Evolutionary conservation across 73 alveolate genomes (phyloP).

Genomic region (Stentor coeruleus): DNA sequence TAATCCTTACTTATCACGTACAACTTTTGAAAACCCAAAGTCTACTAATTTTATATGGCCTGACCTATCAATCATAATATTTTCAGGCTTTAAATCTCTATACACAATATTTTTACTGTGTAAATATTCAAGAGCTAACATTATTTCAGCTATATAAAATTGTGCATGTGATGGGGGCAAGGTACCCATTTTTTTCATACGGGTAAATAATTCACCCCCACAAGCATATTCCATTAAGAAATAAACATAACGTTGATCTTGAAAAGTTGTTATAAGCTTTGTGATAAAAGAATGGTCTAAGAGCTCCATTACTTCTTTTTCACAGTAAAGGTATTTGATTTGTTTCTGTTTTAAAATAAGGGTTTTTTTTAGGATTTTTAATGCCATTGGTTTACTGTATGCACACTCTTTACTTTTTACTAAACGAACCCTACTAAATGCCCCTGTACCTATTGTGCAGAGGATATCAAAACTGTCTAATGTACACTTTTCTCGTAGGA

Average conservation of each 20-base stretch:
- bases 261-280: slow-evolving; percentile 45
- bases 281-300: slow-evolving; percentile 50
- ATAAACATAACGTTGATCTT: slow-evolving; percentile 49
- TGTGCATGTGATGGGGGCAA: slow-evolving; percentile 52
- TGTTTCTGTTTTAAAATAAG: slow-evolving; percentile 87
- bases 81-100: slow-evolving; percentile 88
- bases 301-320: slow-evolving; percentile 36
- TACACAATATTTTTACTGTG: slow-evolving; percentile 59
- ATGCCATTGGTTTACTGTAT: slow-evolving; percentile 77
- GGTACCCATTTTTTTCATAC: slow-evolving; percentile 51
- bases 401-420: slow-evolving; percentile 65
- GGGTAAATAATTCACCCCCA: slow-evolving; percentile 64
- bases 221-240: slow-evolving; percentile 58
- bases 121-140: slow-evolving; percentile 51
- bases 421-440: slow-evolving; percentile 94
- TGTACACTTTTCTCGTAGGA: slow-evolving; percentile 34
- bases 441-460: slow-evolving; percentile 90
- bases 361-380: slow-evolving; percentile 90
- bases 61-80: slow-evolving; percentile 62
- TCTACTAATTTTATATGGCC: slow-evolving; percentile 80
- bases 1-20: slow-evolving; percentile 41
- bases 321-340: slow-evolving; percentile 47
- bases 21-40: slow-evolving; percentile 76
- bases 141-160: slow-evolving; percentile 61
- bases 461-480: slow-evolving; percentile 52